phyloP scores from a whole-genome alignment of 2,329 filamentous ascomycete genomes.

The Aspergillus sp. region DNA sequence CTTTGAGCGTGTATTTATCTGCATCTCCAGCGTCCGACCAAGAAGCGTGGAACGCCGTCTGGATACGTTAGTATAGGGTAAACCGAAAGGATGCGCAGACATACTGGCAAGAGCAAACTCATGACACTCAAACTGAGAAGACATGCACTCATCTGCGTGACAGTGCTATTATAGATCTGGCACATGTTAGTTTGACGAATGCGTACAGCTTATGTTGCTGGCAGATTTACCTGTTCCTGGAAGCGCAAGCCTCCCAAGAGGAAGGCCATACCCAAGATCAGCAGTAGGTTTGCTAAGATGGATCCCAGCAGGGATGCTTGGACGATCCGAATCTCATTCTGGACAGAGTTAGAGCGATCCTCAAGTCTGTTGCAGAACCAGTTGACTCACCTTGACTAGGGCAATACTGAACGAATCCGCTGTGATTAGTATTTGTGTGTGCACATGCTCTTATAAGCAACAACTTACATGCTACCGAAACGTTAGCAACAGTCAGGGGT shows the following conservation, averaged over 20 bases:
- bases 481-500: slow-evolving; percentile 12
- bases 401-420: slow-evolving; percentile 62
- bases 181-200: background rate
- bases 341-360: slow-evolving; percentile 4
- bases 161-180: slow-evolving; percentile 88
- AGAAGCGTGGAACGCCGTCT: slow-evolving; percentile 90
- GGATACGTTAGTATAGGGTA: background rate
- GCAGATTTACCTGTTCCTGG: slow-evolving; percentile 69
- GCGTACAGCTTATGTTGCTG: background rate
- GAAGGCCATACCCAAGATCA: slow-evolving; percentile 92
- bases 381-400: slow-evolving; percentile 62
- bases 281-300: slow-evolving; percentile 81
- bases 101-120: slow-evolving; percentile 78
- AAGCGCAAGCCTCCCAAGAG: slow-evolving; percentile 81
- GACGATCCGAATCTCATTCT: slow-evolving; percentile 82
- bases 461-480: slow-evolving; percentile 56
- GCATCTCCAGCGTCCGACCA: slow-evolving; percentile 66
- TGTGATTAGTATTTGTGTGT: background rate
- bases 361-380: background rate
- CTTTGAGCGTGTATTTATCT: slow-evolving; percentile 72
- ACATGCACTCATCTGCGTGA: slow-evolving; percentile 95
- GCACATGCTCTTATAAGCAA: background rate
- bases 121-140: slow-evolving; percentile 86
- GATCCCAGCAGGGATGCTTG: slow-evolving; percentile 88
- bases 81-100: slow-evolving; percentile 26